Evolutionary conservation across 495 filamentous ascomycete genomes (phyloP), one percentile per base, ranked within the genome.

Genomic region (Paragyromitra xinjiangensis): DNA sequence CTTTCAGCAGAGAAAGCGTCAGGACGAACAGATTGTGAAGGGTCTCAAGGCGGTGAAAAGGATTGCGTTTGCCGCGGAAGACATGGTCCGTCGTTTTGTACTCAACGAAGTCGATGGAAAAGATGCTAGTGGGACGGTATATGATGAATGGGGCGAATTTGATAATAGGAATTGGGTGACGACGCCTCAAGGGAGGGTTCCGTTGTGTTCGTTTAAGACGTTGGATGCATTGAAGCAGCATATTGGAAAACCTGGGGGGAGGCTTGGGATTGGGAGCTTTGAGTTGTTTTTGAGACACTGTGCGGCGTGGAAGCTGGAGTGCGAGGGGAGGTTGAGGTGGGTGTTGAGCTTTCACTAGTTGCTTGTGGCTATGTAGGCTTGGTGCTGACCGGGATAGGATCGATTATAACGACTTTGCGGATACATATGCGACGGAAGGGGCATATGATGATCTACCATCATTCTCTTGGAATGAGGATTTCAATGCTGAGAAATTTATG

Each of bases 31-130:
- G 12, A 5, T 56, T 1, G 16, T 73, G 2, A 53, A 12, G 0
- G 83, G 84, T 4, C 50, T 84, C 22, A 85, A 85, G 45, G 81
- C 82, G 6, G 40, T 84, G 59, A 85, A 83, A 55, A 70, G 83
- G 9, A 64, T 83, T 19, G 84, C 80, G 12, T 83, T 73, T 50
- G 42, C 80, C 3, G 83, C 75, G 4, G 70, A 77, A 16, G 74
- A 82, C 64, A 83, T 82, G 73, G 70, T 84, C 6, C 76, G 80
- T 11, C 68, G 79, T 6, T 81, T 76, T 66, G 84, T n/a, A 12
- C 55, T 64, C n/a, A 73, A 72, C 16, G 77, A 64, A 71, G 59
- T 65, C 3, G 50, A 50, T 40, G 71, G 73, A 0, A 64, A 3
- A 3, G 29, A 34, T 34, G 29, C 29, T 34, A 34, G 29, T 34